Conservation (phyloP, 2,329 filamentous ascomycete genomes). For the Xylaria sp. region DNA sequence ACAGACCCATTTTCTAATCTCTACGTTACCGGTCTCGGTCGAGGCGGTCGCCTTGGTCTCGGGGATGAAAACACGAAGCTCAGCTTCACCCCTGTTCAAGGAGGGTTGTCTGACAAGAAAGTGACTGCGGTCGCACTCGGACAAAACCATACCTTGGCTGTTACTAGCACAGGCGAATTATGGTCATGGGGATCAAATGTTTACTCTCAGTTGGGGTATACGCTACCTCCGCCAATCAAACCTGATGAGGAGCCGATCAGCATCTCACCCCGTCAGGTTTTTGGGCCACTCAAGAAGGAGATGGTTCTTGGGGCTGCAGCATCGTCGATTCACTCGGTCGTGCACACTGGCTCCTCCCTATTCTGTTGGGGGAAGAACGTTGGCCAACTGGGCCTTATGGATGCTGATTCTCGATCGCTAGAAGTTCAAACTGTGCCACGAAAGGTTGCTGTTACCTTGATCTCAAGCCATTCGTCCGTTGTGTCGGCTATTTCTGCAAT, state of each 20-base stretch:
- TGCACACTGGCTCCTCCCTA: constrained; percentile 81
- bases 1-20: constrained; percentile 89
- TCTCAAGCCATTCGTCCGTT: constrained; percentile 73
- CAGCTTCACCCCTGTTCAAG: constrained; percentile 83
- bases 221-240: constrained; percentile 72
- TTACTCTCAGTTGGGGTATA: constrained; percentile 87
- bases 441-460: constrained; percentile 87
- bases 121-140: constrained; percentile 84
- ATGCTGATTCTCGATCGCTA: constrained; percentile 91
- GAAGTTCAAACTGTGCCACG: constrained; percentile 85
- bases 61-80: constrained; percentile 93
- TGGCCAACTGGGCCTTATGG: constrained; percentile 92
- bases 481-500: constrained; percentile 81
- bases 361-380: constrained; percentile 97
- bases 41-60: constrained; percentile 87
- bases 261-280: constrained; percentile 84
- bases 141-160: constrained; percentile 88
- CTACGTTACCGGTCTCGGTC: constrained; percentile 91
- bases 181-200: constrained; percentile 95
- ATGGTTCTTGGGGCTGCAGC: constrained; percentile 83
- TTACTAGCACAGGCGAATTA: constrained; percentile 87
- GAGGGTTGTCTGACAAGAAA: constrained; percentile 78
- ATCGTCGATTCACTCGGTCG: constrained; percentile 90
- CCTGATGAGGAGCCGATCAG: constrained; percentile 88
- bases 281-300: constrained; percentile 91